Percentiles rank a stretch among this genome's conserved stretches.
phyloP scores from a whole-genome alignment of 257 asterid genomes.

The Ligustrum vulgare region DNA sequence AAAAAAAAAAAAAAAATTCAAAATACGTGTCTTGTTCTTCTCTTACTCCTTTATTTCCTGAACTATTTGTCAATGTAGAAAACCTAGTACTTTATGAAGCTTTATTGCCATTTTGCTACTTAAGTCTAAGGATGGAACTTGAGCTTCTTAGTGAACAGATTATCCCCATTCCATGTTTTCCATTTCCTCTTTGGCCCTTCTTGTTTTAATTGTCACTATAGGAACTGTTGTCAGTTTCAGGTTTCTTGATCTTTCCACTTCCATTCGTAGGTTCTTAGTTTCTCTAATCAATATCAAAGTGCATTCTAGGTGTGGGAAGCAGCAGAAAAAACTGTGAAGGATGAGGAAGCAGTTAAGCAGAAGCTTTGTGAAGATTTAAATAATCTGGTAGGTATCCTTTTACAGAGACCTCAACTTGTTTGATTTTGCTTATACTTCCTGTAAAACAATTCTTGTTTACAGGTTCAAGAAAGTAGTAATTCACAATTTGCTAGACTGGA shows the following conservation, averaged over 20 bases:
- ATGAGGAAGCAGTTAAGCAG: constrained; percentile 73
- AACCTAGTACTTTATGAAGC: not conserved
- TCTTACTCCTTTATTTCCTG: constrained; percentile 1
- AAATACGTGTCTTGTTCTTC: not conserved
- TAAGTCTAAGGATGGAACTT: constrained; percentile 9
- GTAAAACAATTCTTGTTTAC: constrained; percentile 26
- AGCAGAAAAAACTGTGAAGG: constrained; percentile 66
- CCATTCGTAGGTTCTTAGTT: not conserved
- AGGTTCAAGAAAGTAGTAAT: constrained; percentile 88
- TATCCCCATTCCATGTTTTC: constrained; percentile 1
- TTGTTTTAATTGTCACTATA: not conserved
- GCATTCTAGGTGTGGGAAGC: constrained; percentile 72
- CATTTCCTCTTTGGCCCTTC: not conserved
- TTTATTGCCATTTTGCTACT: not conserved
- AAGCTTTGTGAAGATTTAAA: constrained; percentile 75
- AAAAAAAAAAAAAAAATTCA: not conserved
- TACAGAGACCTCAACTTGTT: not conserved
- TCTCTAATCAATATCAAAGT: constrained; percentile 22
- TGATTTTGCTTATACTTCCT: constrained; percentile 14
- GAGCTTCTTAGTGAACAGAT: constrained; percentile 4
- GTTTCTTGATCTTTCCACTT: not conserved
- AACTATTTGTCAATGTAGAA: constrained; percentile 1
- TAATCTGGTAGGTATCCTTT: constrained; percentile 49
- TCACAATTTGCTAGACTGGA: constrained; percentile 76
- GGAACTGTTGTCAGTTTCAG: not conserved